Evolutionary conservation across 1,284 basidiomycete species (phyloP).

Genomic region (Omphalotus olearius): DNA sequence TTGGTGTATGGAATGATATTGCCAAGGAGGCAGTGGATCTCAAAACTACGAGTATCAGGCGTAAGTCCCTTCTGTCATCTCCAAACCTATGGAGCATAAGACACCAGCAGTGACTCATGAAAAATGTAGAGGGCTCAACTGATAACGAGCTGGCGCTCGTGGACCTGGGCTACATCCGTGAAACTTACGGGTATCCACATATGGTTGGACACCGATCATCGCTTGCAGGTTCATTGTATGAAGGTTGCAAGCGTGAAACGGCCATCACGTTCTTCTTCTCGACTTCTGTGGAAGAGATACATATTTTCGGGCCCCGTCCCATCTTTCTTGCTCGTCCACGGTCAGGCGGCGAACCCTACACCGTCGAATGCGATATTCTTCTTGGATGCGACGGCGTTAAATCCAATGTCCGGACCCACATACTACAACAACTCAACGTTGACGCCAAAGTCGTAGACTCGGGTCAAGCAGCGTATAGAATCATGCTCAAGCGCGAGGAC

Average conservation of each 20-base stretch:
- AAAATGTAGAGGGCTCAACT: constrained; percentile 4
- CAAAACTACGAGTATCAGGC: constrained; percentile 11
- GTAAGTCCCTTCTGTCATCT: not conserved
- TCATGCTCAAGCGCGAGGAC: constrained; percentile 20
- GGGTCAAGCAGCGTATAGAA: constrained; percentile 20
- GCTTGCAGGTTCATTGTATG: constrained; percentile 16
- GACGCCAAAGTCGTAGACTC: constrained; percentile 17
- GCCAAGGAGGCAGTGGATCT: constrained; percentile 13
- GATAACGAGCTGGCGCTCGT: constrained; percentile 14
- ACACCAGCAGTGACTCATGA: not conserved
- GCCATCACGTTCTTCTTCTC: constrained; percentile 16
- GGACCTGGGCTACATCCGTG: constrained; percentile 7
- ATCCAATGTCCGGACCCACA: constrained; percentile 11
- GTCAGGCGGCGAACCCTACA: constrained; percentile 8
- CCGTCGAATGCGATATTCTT: constrained; percentile 12
- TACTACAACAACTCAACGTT: constrained; percentile 14
- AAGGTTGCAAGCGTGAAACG: constrained; percentile 10
- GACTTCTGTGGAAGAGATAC: constrained; percentile 11
- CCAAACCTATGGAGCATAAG: not conserved
- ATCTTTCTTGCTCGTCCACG: constrained; percentile 13
- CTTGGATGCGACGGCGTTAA: constrained; percentile 15
- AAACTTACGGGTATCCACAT: constrained; percentile 18
- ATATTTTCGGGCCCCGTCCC: constrained; percentile 12
- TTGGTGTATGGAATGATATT: constrained; percentile 15
- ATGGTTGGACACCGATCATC: constrained; percentile 16